phyloP scores from a whole-genome alignment of 768 basidiomycete species.

The Pleurotus cornucopiae region DNA sequence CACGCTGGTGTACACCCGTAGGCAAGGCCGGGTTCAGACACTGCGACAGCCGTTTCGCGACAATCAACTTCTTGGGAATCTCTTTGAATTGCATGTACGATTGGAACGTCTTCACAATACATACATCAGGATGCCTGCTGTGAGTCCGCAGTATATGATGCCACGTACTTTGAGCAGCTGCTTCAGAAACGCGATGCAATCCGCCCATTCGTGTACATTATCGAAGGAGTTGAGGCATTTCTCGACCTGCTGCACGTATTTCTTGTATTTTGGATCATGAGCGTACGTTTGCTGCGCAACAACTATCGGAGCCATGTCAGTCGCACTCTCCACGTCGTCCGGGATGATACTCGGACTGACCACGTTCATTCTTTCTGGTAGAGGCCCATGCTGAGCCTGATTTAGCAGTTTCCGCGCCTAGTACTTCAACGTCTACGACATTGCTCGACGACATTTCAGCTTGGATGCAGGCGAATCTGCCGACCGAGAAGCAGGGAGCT shows the following conservation, averaged over 20 bases:
- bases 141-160: neutral
- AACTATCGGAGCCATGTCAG: conserved; percentile 25
- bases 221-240: conserved; percentile 91
- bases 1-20: conserved; percentile 93
- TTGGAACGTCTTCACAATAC: conserved; percentile 74
- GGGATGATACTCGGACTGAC: conserved; percentile 26
- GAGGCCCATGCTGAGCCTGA: conserved; percentile 37
- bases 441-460: neutral
- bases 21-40: conserved; percentile 98
- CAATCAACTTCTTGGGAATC: conserved; percentile 90
- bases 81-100: conserved; percentile 92
- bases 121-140: neutral
- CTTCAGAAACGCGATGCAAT: conserved; percentile 96
- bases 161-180: conserved; percentile 77
- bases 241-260: conserved; percentile 90
- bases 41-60: conserved; percentile 92
- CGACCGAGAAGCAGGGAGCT: neutral
- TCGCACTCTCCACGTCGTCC: neutral
- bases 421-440: neutral
- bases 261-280: conserved; percentile 90
- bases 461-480: neutral
- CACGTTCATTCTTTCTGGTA: conserved; percentile 44
- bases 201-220: conserved; percentile 98
- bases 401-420: conserved; percentile 30
- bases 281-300: conserved; percentile 53